Conservation (phyloP, 139 green algal genomes). For the Choricystis sp. region DNA sequence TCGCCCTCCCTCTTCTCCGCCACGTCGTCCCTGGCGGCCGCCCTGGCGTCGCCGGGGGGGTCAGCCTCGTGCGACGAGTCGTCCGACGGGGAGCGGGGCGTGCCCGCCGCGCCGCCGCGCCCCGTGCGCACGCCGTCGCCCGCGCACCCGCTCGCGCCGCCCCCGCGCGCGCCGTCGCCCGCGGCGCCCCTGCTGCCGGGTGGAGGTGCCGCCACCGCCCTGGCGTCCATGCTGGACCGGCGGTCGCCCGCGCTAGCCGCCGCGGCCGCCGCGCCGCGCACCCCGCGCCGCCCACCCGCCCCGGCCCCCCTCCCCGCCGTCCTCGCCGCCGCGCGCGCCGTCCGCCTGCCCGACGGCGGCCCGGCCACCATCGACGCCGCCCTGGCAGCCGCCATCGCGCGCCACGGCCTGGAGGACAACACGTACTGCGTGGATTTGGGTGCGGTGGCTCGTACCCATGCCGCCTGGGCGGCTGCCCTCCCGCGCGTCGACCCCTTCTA, state of each 20-base stretch:
- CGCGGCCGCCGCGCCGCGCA: neutral
- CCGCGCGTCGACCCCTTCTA: conserved; percentile 73
- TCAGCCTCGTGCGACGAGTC: neutral
- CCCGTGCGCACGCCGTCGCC: neutral
- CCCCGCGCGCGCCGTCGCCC: neutral
- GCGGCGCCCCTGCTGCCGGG: neutral
- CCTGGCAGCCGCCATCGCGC: conserved; percentile 12
- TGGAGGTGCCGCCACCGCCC: neutral
- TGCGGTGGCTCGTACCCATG: conserved; percentile 50
- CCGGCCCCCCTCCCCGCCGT: neutral
- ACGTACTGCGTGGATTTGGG: conserved; percentile 87
- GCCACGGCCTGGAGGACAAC: conserved; percentile 47
- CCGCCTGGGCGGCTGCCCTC: conserved; percentile 60
- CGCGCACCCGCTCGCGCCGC: neutral
- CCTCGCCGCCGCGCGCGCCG: conserved; percentile 2
- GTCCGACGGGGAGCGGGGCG: neutral
- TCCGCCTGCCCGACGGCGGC: conserved; percentile 3
- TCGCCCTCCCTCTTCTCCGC: neutral
- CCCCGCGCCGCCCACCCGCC: neutral
- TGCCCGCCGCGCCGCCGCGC: too few species aligned
- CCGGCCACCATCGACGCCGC: conserved; percentile 14
- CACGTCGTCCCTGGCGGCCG: neutral
- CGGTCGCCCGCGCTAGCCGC: neutral
- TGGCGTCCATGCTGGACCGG: neutral
- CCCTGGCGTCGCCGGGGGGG: too few species aligned